Evolutionary conservation across 202 grass and related monocot genomes (phyloP), one percentile per base, ranked within the genome.

Genomic region (Digitaria exilis): DNA sequence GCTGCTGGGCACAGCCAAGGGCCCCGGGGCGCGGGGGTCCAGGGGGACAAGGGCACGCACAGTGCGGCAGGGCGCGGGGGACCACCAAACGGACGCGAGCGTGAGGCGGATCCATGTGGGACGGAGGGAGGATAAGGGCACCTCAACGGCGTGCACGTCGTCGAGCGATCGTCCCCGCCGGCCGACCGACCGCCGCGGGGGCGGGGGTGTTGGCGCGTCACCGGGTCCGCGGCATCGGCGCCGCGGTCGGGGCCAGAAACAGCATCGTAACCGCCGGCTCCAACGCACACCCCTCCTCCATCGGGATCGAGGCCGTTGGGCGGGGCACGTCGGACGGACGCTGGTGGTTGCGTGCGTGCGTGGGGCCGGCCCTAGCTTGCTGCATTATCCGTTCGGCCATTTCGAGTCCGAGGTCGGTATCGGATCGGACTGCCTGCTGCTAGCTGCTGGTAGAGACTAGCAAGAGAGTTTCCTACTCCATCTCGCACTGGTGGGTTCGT

Each of bases 261-360:
- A 24, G 77, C 76, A 71, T 26, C 55, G 44, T 85, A 85, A 85
- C 87, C 24, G 82, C 77, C 70, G 41, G 58, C 52, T 71, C 72
- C 79, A 44, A 79, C 85, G 70, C n/a, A n/a, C n/a, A n/a, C n/a
- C n/a, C n/a, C n/a, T n/a, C n/a, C n/a, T n/a, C n/a, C n/a, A n/a
- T n/a, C n/a, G n/a, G n/a, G n/a, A n/a, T n/a, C n/a, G n/a, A n/a
- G 2, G 45, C 58, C 57, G 69, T 74, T 66, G 81, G 58, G 45
- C 59, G 46, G 59, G 41, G 64, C 65, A 72, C 65, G 68, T 65
- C 56, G n/a, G n/a, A n/a, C n/a, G n/a, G n/a, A n/a, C n/a, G 1
- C 67, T 7, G 34, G 58, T 46, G 2, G 76, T 66, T 56, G 26
- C 25, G 61, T 54, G 50, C 21, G 44, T 32, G 13, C 13, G 19